phyloP scores from a whole-genome alignment of 176 grass and related monocot species.

The Coix lacrymajobi region DNA sequence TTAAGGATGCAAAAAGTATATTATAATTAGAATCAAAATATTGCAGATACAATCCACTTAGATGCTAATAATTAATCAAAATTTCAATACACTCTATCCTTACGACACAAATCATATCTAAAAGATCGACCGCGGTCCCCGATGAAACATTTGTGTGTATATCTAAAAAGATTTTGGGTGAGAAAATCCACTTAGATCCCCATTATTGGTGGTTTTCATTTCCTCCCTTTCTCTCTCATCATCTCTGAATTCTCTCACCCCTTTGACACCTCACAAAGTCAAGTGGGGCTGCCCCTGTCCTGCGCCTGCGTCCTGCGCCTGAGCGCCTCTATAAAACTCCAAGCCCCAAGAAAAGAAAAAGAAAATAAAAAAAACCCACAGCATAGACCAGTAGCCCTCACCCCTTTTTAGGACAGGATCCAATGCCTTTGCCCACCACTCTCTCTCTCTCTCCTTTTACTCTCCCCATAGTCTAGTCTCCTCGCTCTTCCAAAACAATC shows the following conservation, averaged over 20 bases:
- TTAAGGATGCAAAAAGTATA: too few species aligned
- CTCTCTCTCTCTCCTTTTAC: slow-evolving; percentile 24
- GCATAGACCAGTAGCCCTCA: slow-evolving; percentile 33
- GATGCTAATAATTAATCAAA: background rate
- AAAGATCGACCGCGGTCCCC: too few species aligned
- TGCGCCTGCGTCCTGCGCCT: background rate
- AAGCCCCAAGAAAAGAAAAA: slow-evolving; percentile 7
- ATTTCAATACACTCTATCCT: background rate
- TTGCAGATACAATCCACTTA: background rate
- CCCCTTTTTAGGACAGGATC: slow-evolving; percentile 35
- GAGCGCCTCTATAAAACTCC: background rate
- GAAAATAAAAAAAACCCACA: background rate
- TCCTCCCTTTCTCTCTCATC: background rate
- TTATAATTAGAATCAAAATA: background rate
- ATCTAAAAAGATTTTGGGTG: background rate
- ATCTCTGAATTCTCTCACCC: slow-evolving; percentile 8
- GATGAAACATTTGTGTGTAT: background rate
- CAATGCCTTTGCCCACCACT: slow-evolving; percentile 45
- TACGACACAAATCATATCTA: background rate
- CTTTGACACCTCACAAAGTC: slow-evolving; percentile 45
- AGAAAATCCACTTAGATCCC: background rate
- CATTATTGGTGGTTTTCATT: background rate
- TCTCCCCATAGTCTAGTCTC: background rate
- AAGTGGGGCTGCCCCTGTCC: slow-evolving; percentile 4
- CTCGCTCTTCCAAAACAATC: slow-evolving; percentile 28